Evolutionary conservation across 805 yeast genomes (phyloP), one percentile per base, ranked within the genome.

Genomic region (Candida coleopterorum): DNA sequence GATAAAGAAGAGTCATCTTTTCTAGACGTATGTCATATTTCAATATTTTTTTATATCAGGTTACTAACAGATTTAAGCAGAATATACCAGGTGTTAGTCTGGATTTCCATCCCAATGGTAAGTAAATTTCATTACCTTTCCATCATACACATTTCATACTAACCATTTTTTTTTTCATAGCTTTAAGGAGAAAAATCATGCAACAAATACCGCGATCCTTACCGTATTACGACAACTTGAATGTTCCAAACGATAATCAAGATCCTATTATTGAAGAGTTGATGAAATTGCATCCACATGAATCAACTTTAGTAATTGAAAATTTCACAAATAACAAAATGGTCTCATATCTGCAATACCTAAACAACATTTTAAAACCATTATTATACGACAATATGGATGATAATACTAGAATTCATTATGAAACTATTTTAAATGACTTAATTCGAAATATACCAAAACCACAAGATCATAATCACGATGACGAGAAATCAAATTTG

Each of bases 201-300:
- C 35, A 36, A 24, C 38, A 35, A 23, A 46, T 45, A 26, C 52
- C 55, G 7, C 39, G 53, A 14, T 35, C 50, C n/a, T 34, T 40
- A 17, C 49, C 51, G 6, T 39, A 38, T 10, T 37, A 32, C 18
- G 38, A 38, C 23, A 41, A 37, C 18, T 15, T 24, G 2, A 35
- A 39, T 29, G 37, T 35, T 9, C 16, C 35, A 5, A 26, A 29
- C 2, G 32, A 18, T 7, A 37, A 34, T 14, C 42, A 37, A n/a
- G 70, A 64, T 41, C 68, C 64, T n/a, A 59, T 62, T 9, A 37
- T 55, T 23, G 38, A 45, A 15, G 65, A 60, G 33, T 48, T 65
- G 30, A 45, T 53, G 50, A 64, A 60, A 34, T 43, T 64, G 18
- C 48, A 46, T 23, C 58, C 62, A 9, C 64, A 54, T 32, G 43